Conservation (phyloP, 106 monocot genomes). For the Platanthera zijinensis region DNA sequence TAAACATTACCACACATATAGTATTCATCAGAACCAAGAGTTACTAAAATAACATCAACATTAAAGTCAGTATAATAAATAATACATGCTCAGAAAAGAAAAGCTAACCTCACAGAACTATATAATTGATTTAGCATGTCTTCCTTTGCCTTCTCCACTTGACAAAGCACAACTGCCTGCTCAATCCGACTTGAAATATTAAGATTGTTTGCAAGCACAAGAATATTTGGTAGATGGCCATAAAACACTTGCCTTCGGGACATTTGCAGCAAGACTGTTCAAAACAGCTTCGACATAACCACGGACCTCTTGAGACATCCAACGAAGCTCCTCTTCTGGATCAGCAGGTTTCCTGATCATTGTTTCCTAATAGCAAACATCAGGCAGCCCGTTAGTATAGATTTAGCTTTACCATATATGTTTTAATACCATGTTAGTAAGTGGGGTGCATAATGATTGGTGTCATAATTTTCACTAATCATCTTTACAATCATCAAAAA, state of each 20-base stretch:
- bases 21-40: background rate
- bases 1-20: background rate
- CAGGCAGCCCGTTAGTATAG: background rate
- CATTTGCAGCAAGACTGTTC: conserved; percentile 97
- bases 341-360: conserved; percentile 90
- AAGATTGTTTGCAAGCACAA: background rate
- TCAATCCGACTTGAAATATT: conserved; percentile 12
- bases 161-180: conserved; percentile 89
- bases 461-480: background rate
- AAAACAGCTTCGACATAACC: conserved; percentile 98
- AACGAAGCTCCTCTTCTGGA: conserved; percentile 94
- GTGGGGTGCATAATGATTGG: background rate
- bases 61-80: background rate
- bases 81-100: background rate
- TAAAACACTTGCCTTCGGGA: conserved; percentile 56
- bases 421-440: background rate
- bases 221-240: background rate
- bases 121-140: conserved; percentile 98
- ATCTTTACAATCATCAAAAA: too few relatives aligned
- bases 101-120: conserved; percentile 68
- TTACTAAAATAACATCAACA: background rate
- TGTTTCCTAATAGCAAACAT: conserved; percentile 30
- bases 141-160: conserved; percentile 99
- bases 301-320: conserved; percentile 99
- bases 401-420: background rate